Evolutionary conservation across 805 yeast genomes (phyloP).

Genomic region (Sugiyamaella mastotermitis): DNA sequence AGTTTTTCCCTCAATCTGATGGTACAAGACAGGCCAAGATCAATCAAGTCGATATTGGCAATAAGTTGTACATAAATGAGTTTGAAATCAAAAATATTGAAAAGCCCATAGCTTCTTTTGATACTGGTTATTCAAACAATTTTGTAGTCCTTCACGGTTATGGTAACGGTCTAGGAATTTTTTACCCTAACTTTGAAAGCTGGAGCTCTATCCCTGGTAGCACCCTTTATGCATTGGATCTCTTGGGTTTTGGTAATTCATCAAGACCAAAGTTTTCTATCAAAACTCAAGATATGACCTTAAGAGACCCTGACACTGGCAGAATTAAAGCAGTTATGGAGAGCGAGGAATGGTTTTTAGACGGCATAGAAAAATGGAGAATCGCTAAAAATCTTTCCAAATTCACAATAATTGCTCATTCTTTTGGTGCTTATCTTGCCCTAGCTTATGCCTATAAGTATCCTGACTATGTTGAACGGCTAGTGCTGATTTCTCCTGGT

Average conservation of each 20-base stretch:
- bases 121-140: conserved; percentile 39
- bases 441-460: conserved; percentile 56
- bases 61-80: conserved; percentile 61
- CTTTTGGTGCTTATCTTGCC: conserved; percentile 85
- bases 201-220: conserved; percentile 41
- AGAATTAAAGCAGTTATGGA: conserved; percentile 30
- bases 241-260: conserved; percentile 87
- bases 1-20: conserved; percentile 37
- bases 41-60: conserved; percentile 43
- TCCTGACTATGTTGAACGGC: conserved; percentile 56
- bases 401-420: conserved; percentile 71
- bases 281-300: conserved; percentile 24
- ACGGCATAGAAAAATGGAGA: conserved; percentile 63
- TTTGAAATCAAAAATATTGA: conserved; percentile 41
- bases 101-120: neutral
- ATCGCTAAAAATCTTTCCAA: conserved; percentile 40
- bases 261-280: conserved; percentile 55
- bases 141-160: conserved; percentile 85
- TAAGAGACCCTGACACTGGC: conserved; percentile 24
- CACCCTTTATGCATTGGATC: conserved; percentile 80
- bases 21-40: conserved; percentile 32
- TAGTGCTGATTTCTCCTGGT: conserved; percentile 86
- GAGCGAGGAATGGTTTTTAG: conserved; percentile 60
- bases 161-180: conserved; percentile 86
- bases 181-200: conserved; percentile 58